A percentile compares a stretch with the other conserved stretches of the same genome.
phyloP scores from a whole-genome alignment of 805 yeast genomes.

The Candida wancherniae region DNA sequence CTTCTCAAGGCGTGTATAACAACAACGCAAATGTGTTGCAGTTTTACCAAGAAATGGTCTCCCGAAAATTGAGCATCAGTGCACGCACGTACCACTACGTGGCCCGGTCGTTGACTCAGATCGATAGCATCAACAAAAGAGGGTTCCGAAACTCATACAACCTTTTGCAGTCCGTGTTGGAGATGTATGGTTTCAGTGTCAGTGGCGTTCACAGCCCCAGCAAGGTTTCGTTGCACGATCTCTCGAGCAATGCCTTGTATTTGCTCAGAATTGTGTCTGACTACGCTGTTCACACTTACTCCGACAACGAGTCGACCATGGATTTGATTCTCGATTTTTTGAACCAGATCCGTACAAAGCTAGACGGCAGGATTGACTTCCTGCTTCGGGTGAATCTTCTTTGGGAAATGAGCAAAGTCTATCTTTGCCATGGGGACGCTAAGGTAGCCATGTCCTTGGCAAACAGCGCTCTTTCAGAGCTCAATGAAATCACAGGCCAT shows the following conservation, averaged over 20 bases:
- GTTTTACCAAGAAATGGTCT: conserved; percentile 32
- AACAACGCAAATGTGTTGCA: conserved; percentile 23
- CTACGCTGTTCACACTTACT: conserved; percentile 18
- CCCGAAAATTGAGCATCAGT: conserved; percentile 19
- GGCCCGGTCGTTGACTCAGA: conserved; percentile 26
- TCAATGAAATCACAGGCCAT: conserved; percentile 13
- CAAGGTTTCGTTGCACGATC: conserved; percentile 7
- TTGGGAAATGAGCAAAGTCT: conserved; percentile 27
- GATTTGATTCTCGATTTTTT: conserved; percentile 28
- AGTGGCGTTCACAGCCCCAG: conserved; percentile 3
- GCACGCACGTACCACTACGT: conserved; percentile 28
- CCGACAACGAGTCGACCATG: conserved; percentile 14
- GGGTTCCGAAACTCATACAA: conserved; percentile 25
- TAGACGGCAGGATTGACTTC: conserved; percentile 20
- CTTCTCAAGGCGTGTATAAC: conserved; percentile 15
- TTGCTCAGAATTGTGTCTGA: conserved; percentile 25
- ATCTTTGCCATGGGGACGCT: conserved; percentile 21
- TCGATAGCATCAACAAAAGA: conserved; percentile 20
- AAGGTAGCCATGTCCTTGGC: conserved; percentile 21
- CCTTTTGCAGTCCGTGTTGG: conserved; percentile 28
- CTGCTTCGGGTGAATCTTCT: conserved; percentile 23
- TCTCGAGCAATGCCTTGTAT: conserved; percentile 16
- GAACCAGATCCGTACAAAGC: conserved; percentile 20
- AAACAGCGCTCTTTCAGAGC: conserved; percentile 23
- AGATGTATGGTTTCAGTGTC: conserved; percentile 25